Conservation (phyloP, 192 early-diverging fungal species). For the Piromyces finnis region DNA sequence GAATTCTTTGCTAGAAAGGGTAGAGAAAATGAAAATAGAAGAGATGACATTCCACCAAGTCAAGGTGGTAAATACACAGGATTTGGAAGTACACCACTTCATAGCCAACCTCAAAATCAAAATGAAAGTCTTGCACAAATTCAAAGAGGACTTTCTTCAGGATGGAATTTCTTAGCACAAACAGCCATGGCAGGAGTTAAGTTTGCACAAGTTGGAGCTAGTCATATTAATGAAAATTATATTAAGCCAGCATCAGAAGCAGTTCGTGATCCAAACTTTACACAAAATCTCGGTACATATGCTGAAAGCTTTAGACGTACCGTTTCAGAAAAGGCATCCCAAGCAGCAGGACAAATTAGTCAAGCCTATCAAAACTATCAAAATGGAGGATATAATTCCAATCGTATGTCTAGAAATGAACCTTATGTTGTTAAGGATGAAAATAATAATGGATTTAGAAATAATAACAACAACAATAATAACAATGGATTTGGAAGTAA, state of each 20-base stretch:
- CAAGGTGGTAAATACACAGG: slow-evolving; percentile 63
- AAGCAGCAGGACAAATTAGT: neutral
- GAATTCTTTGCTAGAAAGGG: slow-evolving; percentile 57
- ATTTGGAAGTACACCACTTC: slow-evolving; percentile 33
- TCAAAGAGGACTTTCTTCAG: neutral
- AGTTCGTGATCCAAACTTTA: neutral
- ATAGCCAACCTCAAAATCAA: neutral
- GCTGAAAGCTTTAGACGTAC: neutral
- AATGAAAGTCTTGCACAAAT: neutral
- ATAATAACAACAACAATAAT: neutral
- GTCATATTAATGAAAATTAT: neutral
- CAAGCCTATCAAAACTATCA: neutral
- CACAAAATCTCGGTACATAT: neutral
- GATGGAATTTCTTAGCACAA: neutral
- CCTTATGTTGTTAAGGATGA: neutral
- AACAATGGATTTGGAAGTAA: neutral
- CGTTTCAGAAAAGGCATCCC: neutral
- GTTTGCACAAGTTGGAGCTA: neutral
- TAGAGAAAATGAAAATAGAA: slow-evolving; percentile 25
- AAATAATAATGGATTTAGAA: neutral
- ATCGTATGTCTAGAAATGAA: neutral
- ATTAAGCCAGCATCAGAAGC: neutral
- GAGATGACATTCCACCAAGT: slow-evolving; percentile 45
- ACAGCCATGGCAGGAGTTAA: neutral
- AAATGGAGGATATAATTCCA: neutral